phyloP scores from a whole-genome alignment of 2,329 filamentous ascomycete genomes.

The Colletotrichum cereale region DNA sequence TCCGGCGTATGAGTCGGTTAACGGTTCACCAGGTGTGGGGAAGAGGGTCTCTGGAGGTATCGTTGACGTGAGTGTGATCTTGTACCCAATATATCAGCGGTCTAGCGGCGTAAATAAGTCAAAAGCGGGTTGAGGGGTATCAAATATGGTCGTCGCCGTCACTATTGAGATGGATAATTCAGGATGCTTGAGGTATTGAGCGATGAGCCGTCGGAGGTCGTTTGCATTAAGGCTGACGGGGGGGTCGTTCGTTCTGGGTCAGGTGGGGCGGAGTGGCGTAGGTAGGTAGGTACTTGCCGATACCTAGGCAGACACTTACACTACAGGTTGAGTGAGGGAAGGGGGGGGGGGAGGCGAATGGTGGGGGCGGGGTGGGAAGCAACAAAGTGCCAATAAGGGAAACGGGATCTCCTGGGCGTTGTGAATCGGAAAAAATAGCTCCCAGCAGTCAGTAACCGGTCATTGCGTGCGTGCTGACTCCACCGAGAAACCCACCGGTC shows the following conservation, averaged over 20 bases:
- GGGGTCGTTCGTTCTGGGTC: not conserved
- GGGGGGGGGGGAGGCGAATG: conserved; percentile 2
- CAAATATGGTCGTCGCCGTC: not conserved
- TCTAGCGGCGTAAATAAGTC: not conserved
- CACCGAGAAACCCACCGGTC: not conserved
- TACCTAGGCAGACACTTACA: not conserved
- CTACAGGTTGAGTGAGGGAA: not conserved
- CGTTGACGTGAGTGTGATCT: not conserved
- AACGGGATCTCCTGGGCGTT: conserved; percentile 1
- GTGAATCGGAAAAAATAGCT: not conserved
- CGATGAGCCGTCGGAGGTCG: not conserved
- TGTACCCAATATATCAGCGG: not conserved
- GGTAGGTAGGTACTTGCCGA: not conserved
- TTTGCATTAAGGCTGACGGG: conserved; percentile 24
- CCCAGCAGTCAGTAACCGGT: not conserved
- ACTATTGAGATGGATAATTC: conserved; percentile 14
- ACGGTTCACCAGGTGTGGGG: not conserved
- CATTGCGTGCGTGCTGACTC: conserved; percentile 4
- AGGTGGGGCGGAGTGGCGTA: conserved; percentile 12
- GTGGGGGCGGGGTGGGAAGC: not conserved
- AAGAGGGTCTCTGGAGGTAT: not conserved
- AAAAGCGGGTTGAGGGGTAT: not conserved
- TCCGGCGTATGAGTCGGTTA: not conserved
- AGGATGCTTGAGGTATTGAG: not conserved
- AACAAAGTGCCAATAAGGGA: not conserved